Evolutionary conservation across 148 eudicot genomes (phyloP).

Genomic region (Nyssa sinensis): DNA sequence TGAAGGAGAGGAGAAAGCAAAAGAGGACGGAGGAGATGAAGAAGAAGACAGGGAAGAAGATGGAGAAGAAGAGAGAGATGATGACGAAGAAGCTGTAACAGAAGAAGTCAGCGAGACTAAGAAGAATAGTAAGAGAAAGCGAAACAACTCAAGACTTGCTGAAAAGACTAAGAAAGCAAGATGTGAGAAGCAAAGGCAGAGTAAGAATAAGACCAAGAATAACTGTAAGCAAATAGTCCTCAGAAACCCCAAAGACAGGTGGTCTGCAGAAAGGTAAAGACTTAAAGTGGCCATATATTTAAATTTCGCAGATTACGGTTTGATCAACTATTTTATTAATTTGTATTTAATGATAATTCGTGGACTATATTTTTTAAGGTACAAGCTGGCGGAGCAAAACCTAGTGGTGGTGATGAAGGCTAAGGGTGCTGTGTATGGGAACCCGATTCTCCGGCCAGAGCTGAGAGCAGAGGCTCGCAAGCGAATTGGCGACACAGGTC

Average conservation of each 20-base stretch:
- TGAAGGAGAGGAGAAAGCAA: conserved; percentile 18
- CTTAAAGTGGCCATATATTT: background rate
- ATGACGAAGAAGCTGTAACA: conserved; percentile 9
- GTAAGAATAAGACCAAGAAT: conserved; percentile 12
- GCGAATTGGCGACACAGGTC: conserved; percentile 84
- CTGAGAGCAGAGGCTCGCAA: conserved; percentile 81
- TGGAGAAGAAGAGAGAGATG: conserved; percentile 21
- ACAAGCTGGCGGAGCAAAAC: conserved; percentile 66
- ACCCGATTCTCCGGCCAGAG: conserved; percentile 69
- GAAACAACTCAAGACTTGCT: conserved; percentile 17
- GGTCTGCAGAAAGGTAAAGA: conserved; percentile 74
- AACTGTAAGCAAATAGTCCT: conserved; percentile 27
- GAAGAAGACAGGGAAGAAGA: conserved; percentile 15
- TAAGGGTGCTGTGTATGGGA: conserved; percentile 56
- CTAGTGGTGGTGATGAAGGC: conserved; percentile 76
- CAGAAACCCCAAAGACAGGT: conserved; percentile 51
- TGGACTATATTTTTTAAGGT: conserved; percentile 40
- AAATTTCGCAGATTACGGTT: background rate
- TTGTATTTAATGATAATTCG: background rate
- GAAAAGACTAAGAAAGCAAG: conserved; percentile 28
- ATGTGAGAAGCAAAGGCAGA: conserved; percentile 20
- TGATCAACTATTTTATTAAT: too few relatives aligned
- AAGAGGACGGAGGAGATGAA: conserved; percentile 14
- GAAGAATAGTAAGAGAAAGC: conserved; percentile 27
- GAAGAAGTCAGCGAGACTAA: conserved; percentile 27